Base-by-base conservation (phyloP, 257 asterid genomes). In the Eucommia ulmoides region DNA sequence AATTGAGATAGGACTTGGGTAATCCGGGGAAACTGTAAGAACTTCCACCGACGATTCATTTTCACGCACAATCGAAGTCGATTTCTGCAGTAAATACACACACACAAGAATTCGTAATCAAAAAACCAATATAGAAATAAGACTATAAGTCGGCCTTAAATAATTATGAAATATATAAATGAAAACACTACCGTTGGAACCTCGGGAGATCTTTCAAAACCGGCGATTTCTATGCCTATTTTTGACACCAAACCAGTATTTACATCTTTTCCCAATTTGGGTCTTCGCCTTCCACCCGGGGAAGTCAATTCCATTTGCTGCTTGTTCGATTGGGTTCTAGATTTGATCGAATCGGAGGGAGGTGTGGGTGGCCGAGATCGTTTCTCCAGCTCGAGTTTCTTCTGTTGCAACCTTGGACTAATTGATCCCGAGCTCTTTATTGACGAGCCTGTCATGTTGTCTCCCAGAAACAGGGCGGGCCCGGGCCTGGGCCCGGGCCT, bases 1-100 rank as follows among this genome's bases (percentile, higher is more conserved):
- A 69, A 88, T 95, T 14, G 97, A 88, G 35, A 88, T 73, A 0
- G 97, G 97, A 58, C 97, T 88, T 1, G 93, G 79, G 72, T 74
- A 68, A 64, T 88, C 91, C 0, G 75, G 75, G 29, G 80, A 64
- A 56, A 65, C 81, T 51, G 21, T 65, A 47, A 75, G 65, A 52
- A 63, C 54, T 38, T 76, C 81, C 47, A 57, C 59, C 58, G 29
- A 6, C 18, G 74, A 58, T 63, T 75, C 95, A 55, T 77, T 84
- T 53, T 68, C 89, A 23, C 62, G 54, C 54, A 50, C 53, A 23
- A 33, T 50, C 48, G 50, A 45, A 18, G 53, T 60, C 21, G 93
- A 68, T 60, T 78, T 75, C 95, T 88, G 82, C 65, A 52, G 54
- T 19, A 38, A 58, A 66, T 42, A 42, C 65, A 77, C n/a, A n/a